Conservation (phyloP, 208 protist genomes). For the Leishmania mexicana region DNA sequence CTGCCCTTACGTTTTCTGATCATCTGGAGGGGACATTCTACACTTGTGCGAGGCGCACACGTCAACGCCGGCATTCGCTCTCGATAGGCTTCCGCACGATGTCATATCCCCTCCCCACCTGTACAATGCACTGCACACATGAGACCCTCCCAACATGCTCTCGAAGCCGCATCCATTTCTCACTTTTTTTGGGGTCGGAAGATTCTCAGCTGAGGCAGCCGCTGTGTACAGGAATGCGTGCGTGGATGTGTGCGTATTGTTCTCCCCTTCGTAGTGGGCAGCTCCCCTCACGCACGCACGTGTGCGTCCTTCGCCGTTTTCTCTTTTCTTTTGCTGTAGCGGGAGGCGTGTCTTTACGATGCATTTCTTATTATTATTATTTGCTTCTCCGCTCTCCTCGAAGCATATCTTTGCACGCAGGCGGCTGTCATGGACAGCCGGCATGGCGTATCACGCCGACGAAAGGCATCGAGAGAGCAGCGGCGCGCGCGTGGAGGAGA, state of each 20-base stretch:
- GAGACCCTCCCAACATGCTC: neutral
- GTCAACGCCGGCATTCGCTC: neutral
- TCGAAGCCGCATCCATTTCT: neutral
- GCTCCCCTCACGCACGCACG: neutral
- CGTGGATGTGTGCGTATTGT: neutral
- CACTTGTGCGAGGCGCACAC: neutral
- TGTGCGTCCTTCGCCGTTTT: neutral
- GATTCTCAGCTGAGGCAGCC: neutral
- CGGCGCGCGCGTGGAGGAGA: neutral
- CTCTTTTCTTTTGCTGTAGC: neutral
- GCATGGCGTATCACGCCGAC: neutral
- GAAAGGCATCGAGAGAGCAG: neutral
- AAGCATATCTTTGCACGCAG: neutral
- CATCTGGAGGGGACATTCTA: neutral
- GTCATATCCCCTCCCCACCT: neutral
- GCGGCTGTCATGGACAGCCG: neutral
- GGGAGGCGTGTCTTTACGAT: neutral
- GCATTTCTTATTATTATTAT: no score
- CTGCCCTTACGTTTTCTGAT: neutral
- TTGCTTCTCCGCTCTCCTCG: no score
- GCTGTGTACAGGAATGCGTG: neutral
- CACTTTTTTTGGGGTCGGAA: neutral
- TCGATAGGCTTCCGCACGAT: no score
- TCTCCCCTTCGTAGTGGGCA: neutral
- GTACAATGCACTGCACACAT: neutral